Evolutionary conservation across 495 filamentous ascomycete species (phyloP), one percentile per base, ranked within the genome.

Genomic region (Astrothelium macrocarpum): DNA sequence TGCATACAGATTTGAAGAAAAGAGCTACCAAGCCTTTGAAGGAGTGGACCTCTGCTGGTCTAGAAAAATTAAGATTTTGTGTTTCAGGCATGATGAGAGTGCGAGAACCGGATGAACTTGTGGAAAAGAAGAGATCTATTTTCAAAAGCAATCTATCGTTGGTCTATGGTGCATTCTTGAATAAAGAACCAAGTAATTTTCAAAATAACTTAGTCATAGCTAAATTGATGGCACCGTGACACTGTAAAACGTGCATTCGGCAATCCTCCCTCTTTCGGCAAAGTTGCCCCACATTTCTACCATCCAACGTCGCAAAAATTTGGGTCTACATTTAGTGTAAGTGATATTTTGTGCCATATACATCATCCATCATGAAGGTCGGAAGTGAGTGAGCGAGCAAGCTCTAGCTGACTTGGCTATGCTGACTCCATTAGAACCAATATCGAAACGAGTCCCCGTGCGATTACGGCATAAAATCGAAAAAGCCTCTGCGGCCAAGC

Each of bases 391-490:
- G 7, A 10, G 3, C 25, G 5, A n/a, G n/a, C 18, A 18, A 5
- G 32, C 36, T 2, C 14, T n/a, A 20, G 10, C 12, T 45, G 23
- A 60, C 59, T 59, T 61, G 5, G 29, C 63, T 34, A 26, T 26
- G 42, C n/a, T 68, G 61, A 66, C 28, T 25, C 61, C 64, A 16
- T 61, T 53, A 16, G 43, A 96, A 75, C 94, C 91, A 68, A 89
- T 87, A 77, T 97, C 95, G 49, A 98, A 98, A 82, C 87, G 94
- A 75, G 83, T 81, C 61, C 85, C 95, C 59, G 88, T 91, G 67
- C 89, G 94, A 32, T 79, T 97, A 64, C 84, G 94, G 62, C 88
- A 96, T 78, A 96, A 95, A 78, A 98, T 97, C 77, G 85, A 96
- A 71, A 97, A 98, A 77, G 88, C 90, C 26, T 88, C 90, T 64